Conservation (phyloP, 148 eudicot species). For the Rhododendron griersonianum region DNA sequence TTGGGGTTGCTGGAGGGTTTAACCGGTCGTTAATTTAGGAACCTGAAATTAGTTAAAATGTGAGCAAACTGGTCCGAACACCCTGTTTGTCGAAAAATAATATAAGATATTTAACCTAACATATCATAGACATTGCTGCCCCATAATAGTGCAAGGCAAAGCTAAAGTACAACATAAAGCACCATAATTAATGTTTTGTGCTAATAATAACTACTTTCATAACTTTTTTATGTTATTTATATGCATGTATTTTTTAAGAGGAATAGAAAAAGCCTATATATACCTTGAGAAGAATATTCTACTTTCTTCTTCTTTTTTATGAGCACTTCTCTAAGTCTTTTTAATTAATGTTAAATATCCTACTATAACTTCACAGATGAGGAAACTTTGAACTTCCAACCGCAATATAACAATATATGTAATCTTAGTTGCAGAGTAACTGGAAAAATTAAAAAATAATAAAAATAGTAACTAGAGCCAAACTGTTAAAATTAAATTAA, state of each 20-base stretch:
- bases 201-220: not conserved
- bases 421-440: not conserved
- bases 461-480: not conserved
- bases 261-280: not conserved
- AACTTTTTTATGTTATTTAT: not conserved
- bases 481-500: not conserved
- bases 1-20: no score
- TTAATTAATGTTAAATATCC: not conserved
- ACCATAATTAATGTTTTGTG: slow-evolving; percentile 2
- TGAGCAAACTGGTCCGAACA: no score
- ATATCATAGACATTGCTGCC: not conserved
- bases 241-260: not conserved
- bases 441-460: not conserved
- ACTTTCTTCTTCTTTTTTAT: not conserved
- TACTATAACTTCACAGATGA: not conserved
- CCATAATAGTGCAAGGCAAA: not conserved
- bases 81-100: no score
- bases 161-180: not conserved
- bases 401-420: not conserved
- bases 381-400: not conserved
- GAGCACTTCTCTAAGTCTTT: slow-evolving; percentile 7
- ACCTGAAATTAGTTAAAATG: no score
- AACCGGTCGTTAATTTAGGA: no score
- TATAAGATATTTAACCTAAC: no score
- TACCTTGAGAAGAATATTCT: slow-evolving; percentile 13